Evolutionary conservation across 192 early-diverging fungal species (phyloP).

Genomic region (Rhizophlyctis rosea): DNA sequence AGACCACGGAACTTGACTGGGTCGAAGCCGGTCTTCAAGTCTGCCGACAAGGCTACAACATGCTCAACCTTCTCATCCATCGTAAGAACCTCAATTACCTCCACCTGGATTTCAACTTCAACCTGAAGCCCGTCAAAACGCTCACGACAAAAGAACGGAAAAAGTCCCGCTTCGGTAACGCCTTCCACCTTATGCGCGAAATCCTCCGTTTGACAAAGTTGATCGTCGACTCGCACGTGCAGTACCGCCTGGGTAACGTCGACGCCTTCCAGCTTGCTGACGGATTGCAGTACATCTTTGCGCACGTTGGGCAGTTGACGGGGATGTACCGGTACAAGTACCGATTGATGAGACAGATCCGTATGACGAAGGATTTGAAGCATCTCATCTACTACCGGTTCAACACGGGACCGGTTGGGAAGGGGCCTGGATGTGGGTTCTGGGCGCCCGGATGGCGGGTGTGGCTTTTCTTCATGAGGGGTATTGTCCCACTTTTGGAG

Average conservation of each 20-base stretch:
- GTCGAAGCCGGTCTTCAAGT: constrained; percentile 99
- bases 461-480: constrained; percentile 99
- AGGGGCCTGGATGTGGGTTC: constrained; percentile 97
- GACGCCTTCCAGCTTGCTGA: constrained; percentile 99
- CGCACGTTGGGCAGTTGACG: constrained; percentile 97
- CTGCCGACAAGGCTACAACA: constrained; percentile 97
- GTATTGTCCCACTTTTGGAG: constrained; percentile 94
- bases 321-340: constrained; percentile 99
- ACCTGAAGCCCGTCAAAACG: constrained; percentile 97
- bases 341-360: constrained; percentile 93
- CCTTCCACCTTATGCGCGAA: constrained; percentile 92
- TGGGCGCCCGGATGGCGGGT: constrained; percentile 99
- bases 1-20: constrained; percentile 97
- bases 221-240: constrained; percentile 95
- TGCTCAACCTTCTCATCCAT: constrained; percentile 98
- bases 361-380: constrained; percentile 84
- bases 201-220: constrained; percentile 95
- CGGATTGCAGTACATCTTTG: constrained; percentile 97
- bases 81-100: constrained; percentile 97
- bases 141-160: constrained; percentile 99
- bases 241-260: constrained; percentile 96
- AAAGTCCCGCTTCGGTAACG: constrained; percentile 97
- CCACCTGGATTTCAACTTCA: constrained; percentile 99
- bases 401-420: constrained; percentile 95
- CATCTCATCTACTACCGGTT: constrained; percentile 79